Percentiles rank a stretch among this genome's conserved stretches.
Conservation (phyloP, 108 stramenopile genomes). For the Fragilaria radians region DNA sequence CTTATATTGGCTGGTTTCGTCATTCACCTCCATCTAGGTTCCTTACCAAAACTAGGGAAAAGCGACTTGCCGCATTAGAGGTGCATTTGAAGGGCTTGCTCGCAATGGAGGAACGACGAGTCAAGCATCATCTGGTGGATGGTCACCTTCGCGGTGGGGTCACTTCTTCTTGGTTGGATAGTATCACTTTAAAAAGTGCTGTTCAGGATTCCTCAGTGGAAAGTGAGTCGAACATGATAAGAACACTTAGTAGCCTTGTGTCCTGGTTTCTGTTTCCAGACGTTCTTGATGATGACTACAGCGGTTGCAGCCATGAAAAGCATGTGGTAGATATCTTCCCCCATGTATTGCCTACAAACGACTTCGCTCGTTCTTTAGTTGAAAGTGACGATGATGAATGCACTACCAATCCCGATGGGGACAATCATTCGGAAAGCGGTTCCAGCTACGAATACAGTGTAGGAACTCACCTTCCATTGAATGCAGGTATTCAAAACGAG, state of each 20-base stretch:
- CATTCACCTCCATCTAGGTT: conserved; percentile 39
- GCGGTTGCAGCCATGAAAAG: background rate
- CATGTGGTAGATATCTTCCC: background rate
- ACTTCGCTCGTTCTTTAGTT: conserved; percentile 3
- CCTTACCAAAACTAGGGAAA: background rate
- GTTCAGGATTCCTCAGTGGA: background rate
- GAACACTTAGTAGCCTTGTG: conserved; percentile 13
- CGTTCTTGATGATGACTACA: conserved; percentile 12
- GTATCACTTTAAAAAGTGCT: background rate
- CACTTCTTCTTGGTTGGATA: background rate
- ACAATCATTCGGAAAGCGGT: conserved; percentile 1
- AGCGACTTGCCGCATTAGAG: background rate
- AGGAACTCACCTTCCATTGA: no score
- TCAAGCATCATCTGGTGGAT: conserved; percentile 8
- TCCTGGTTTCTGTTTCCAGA: conserved; percentile 24
- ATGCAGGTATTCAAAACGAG: no score
- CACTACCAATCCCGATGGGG: conserved; percentile 14
- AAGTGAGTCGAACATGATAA: background rate
- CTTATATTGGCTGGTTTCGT: conserved; percentile 45
- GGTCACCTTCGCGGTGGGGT: conserved; percentile 38
- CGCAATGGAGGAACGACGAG: background rate
- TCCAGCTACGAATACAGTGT: conserved; percentile 17
- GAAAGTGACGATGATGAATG: conserved; percentile 9
- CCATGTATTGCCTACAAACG: background rate
- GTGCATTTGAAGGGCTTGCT: background rate